Evolutionary conservation across 352 stramenopile genomes (phyloP).

Genomic region (Phytophthora brassicae): DNA sequence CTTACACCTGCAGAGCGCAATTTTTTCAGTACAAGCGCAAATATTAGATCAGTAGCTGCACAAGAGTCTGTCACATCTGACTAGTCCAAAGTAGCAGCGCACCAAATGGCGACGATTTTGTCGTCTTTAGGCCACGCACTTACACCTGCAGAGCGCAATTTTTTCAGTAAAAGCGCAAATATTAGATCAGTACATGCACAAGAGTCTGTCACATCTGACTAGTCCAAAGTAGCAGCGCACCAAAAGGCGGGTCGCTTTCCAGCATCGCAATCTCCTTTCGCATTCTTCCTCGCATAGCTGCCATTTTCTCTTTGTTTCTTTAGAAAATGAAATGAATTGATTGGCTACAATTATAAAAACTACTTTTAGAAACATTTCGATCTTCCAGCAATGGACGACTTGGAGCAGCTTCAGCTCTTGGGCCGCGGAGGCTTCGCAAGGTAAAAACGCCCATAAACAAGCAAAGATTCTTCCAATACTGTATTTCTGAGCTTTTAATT

Average conservation of each 20-base stretch:
- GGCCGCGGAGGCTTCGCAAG: slow-evolving; percentile 66
- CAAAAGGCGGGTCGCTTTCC: slow-evolving; percentile 73
- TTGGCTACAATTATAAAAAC: background rate
- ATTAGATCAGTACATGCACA: background rate
- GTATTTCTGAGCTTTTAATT: too few relatives aligned
- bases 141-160: slow-evolving; percentile 41
- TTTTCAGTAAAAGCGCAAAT: background rate
- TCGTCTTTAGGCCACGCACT: slow-evolving; percentile 79
- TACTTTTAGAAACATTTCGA: slow-evolving; percentile 17
- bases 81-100: too few relatives aligned
- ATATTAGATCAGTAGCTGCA: background rate
- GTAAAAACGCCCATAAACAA: slow-evolving; percentile 27
- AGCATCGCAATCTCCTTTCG: slow-evolving; percentile 86
- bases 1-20: slow-evolving; percentile 50
- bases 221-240: slow-evolving; percentile 30
- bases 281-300: slow-evolving; percentile 77
- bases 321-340: slow-evolving; percentile 5
- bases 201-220: background rate
- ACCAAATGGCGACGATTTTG: too few relatives aligned
- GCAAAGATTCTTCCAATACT: background rate
- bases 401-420: slow-evolving; percentile 54
- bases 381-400: slow-evolving; percentile 43
- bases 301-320: slow-evolving; percentile 39
- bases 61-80: background rate
- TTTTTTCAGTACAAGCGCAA: background rate